phyloP scores from a whole-genome alignment of 164 flowering plant genomes.

The Echeveria elegans region DNA sequence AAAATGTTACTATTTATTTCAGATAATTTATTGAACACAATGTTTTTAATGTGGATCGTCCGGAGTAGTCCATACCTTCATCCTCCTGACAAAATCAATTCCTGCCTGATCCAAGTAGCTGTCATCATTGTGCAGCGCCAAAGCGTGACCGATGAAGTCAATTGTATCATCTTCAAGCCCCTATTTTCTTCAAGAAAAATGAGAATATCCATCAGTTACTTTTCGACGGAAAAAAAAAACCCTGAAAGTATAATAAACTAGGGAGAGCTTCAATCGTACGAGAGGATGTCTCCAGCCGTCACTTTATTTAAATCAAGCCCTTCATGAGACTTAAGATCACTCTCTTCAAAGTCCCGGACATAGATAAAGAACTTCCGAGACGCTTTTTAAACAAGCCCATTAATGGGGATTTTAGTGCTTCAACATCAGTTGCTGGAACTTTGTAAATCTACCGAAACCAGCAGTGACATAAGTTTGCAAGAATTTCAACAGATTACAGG shows the following conservation, averaged over 20 bases:
- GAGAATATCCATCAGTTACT: not conserved
- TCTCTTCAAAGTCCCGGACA: not conserved
- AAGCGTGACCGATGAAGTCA: constrained; percentile 94
- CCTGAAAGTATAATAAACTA: not conserved
- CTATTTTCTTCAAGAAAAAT: constrained; percentile 48
- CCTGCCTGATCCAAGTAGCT: constrained; percentile 81
- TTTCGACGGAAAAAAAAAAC: too few species aligned
- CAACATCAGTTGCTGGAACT: not conserved
- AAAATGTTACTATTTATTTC: not conserved
- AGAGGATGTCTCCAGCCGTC: constrained; percentile 67
- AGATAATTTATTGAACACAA: not conserved
- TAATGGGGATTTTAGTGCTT: not conserved
- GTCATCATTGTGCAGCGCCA: constrained; percentile 78
- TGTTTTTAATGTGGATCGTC: not conserved
- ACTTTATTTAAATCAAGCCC: constrained; percentile 71
- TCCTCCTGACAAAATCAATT: constrained; percentile 64
- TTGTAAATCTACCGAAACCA: not conserved
- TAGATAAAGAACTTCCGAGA: not conserved
- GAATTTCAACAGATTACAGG: not conserved
- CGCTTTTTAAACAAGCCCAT: not conserved
- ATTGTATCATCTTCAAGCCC: constrained; percentile 86
- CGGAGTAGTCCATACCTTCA: constrained; percentile 47
- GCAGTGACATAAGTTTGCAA: not conserved
- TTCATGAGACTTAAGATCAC: constrained; percentile 85
- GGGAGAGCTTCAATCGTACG: constrained; percentile 23